Evolutionary conservation across 208 protist genomes (phyloP), one percentile per base, ranked within the genome.

Genomic region (Wallacemonas sp.): DNA sequence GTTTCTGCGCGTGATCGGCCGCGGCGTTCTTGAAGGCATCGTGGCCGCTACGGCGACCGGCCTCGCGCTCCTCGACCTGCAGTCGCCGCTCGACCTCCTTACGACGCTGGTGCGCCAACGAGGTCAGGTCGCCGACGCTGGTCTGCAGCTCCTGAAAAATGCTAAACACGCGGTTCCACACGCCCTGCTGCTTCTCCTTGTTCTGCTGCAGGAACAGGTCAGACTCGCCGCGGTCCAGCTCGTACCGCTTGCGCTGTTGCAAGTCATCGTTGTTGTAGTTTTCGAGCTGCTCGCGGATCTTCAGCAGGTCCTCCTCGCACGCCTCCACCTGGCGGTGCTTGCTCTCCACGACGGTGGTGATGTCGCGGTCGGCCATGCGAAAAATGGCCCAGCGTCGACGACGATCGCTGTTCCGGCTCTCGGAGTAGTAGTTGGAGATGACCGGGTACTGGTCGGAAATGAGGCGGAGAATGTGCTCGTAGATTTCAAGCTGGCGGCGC

Each of bases 321-420:
- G 92, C 88, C 44, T 95, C 89, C 26, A 93, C 86, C 54, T 91
- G 87, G 31, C 89, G 79, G 45, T 89, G 75, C 72, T 95, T 95
- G 29, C 74, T 69, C 69, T 97, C 89, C 57, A 97, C 82, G 0
- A 97, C 89, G n/a, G 89, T 76, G 18, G 86, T 82, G 70, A 97
- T 91, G 74, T 97, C 89, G 45, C 86, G 82, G 62, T 92, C 84
- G 3, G 81, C 92, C 92, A 97, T 97, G 45, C 92, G 79, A 63
- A 97, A 97, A 26, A 97, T 93, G 8, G 85, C 80, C 92, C 92
- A 97, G n/a, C 92, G 89, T 0, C 89, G 85, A 7, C 88, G 77
- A 3, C 89, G 80, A 46, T 97, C 82, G 57, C 76, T 81, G 54
- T 89, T 83, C 33, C 78, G 61, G n/a, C 75, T 82, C 50, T 97